Evolutionary conservation across 805 yeast species (phyloP), one percentile per base, ranked within the genome.

Genomic region (Starmerella powellii): DNA sequence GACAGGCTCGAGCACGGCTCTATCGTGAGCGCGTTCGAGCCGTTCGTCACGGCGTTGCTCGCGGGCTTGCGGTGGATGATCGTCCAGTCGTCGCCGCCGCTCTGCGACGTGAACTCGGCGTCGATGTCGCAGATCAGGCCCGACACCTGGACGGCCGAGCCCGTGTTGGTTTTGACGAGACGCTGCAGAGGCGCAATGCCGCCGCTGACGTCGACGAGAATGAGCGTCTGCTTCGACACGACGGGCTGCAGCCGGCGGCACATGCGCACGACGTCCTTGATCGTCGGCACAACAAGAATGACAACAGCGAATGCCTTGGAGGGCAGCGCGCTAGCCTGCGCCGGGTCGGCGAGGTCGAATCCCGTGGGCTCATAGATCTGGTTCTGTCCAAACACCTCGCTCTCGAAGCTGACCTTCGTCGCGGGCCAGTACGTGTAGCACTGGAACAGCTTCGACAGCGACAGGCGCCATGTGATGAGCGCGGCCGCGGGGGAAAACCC

Each of bases 401-500:
- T 45, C 23, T 33, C 19, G 40, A 54, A 44, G 3, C 29, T 26
- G n/a, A 54, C 43, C 12, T 40, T 23, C 34, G 49, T 45, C 13
- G 48, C 40, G 13, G 58, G 58, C 58, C 58, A 54, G 41, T 54
- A 52, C 11, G 58, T 53, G 40, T 43, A 43, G 15, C 48, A 45
- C 19, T 51, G 43, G 40, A 45, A 47, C 34, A 32, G 34, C 17
- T 34, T 36, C n/a, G 53, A 44, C 24, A 18, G 33, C 13, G 51
- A 45, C 17, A 54, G 47, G 18, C 54, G 47, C 56, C 56, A 54
- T 19, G 57, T 47, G 10, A 50, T 46, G 17, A 50, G 47, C n/a
- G 58, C 56, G 11, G 56, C 46, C 4, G 55, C 46, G 29, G 58
- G 55, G 34, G 49, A 44, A 42, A 54, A 47, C 15, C 58, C 58